Evolutionary conservation across 306 rosid species (phyloP).

Genomic region (Cicer bijugum): DNA sequence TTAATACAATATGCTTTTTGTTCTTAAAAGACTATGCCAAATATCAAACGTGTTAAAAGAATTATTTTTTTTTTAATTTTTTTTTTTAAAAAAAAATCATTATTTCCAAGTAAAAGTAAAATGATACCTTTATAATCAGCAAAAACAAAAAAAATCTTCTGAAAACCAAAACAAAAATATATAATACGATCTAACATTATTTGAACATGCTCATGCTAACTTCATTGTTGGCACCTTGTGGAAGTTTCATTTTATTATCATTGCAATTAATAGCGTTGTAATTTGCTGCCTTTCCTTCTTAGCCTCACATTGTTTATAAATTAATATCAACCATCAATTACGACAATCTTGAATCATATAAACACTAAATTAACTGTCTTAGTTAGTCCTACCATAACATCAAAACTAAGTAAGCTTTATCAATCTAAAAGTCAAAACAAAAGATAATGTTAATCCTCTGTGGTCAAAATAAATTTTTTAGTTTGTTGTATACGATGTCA

Average conservation of each 20-base stretch:
- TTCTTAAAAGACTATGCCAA: too few relatives aligned
- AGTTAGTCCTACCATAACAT: slow-evolving; percentile 28
- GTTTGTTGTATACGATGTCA: slow-evolving; percentile 16
- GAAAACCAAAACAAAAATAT: neutral
- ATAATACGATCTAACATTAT: neutral
- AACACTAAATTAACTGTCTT: neutral
- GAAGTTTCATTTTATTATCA: neutral
- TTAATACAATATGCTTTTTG: too few relatives aligned
- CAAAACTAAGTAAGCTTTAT: slow-evolving; percentile 18
- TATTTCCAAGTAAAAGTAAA: too few relatives aligned
- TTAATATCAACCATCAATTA: neutral
- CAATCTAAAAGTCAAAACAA: neutral
- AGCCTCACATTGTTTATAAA: slow-evolving; percentile 2
- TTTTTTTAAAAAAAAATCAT: too few relatives aligned
- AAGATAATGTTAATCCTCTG: neutral
- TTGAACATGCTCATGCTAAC: neutral
- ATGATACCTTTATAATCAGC: neutral
- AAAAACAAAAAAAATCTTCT: neutral
- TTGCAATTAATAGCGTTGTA: neutral
- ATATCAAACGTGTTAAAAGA: too few relatives aligned
- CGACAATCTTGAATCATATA: slow-evolving; percentile 8
- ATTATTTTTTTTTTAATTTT: too few relatives aligned
- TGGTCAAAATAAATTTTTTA: slow-evolving; percentile 5
- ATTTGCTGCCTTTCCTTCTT: neutral
- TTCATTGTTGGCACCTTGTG: slow-evolving; percentile 1